Evolutionary conservation across 75 land plant species (phyloP), one percentile per base, ranked within the genome.

Genomic region (Picea glauca): DNA sequence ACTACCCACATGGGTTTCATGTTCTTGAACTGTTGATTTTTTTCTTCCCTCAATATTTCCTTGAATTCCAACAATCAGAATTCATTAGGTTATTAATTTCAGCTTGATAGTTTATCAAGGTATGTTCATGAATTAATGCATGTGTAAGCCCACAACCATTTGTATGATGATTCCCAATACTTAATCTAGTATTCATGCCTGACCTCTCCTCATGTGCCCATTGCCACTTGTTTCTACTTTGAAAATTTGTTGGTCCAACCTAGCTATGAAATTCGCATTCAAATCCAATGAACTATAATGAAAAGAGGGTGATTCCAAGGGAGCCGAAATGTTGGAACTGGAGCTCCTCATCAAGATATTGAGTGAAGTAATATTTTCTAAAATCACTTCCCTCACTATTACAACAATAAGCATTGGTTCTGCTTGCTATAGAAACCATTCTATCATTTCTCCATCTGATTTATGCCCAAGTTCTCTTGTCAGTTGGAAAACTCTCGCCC

Each of bases 311-410:
- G 78, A 60, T 21, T 78, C 61, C 38, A 79, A 63, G 1, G 88
- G 82, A 3, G 85, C 87, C 0, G 94, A 90, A 43, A 87, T 62
- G 77, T 72, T 74, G 8, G 94, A 86, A 46, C 89, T 82, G 23
- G 94, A 88, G 84, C 92, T 90, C 13, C 96, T 86, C 50, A 91
- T 83, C 60, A 92, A 88, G 59, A 93, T 89, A 60, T 89, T 89
- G 58, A 91, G 87, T 18, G 92, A 83, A 15, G 91, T 80, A 62
- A 90, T 85, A 40, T 92, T 88, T 21, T 94, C 97, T 18, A 94
- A 94, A 21, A 94, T 91, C n/a, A 94, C 92, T 40, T 94, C 97
- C 13, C 94, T 94, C 0, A 94, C 97, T 0, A 94, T 94, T 32
- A 94, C 95, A n/a, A 93, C 93, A 67, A 94, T 87, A 54, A 94